These are phyloP conservation scores for Nicotiana attenuata DNA, from an alignment of 257 asterid species.

Conservation along the genomic window DNA sequence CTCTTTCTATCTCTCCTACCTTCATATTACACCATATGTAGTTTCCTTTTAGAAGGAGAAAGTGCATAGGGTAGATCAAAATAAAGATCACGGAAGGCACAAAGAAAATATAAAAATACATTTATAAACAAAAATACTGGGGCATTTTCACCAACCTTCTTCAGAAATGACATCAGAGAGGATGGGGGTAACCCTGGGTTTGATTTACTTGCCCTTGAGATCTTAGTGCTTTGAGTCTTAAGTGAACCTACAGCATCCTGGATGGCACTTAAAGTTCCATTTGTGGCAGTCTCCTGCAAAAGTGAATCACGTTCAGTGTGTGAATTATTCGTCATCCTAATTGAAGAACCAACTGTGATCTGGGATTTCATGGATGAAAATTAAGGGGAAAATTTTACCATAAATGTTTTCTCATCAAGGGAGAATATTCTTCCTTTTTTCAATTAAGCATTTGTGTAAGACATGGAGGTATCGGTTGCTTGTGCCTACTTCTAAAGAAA, in stretches of 20 bases:
- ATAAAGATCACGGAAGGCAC: slow-evolving; percentile 4
- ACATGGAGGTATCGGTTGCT: neutral
- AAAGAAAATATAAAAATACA: neutral
- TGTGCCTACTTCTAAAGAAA: neutral
- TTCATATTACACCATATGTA: neutral
- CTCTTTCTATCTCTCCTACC: neutral
- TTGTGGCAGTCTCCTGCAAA: slow-evolving; percentile 25
- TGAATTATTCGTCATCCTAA: neutral
- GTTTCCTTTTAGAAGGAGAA: neutral
- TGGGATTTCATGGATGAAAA: neutral
- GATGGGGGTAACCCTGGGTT: slow-evolving; percentile 98
- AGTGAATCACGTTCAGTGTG: neutral
- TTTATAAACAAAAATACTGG: neutral
- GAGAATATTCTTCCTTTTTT: neutral
- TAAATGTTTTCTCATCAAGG: neutral
- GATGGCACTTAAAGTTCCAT: slow-evolving; percentile 55
- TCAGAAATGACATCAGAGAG: slow-evolving; percentile 81
- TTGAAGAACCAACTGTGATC: neutral
- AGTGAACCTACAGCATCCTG: slow-evolving; percentile 67
- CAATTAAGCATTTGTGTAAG: neutral
- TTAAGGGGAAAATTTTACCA: neutral
- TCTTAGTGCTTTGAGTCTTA: slow-evolving; percentile 35
- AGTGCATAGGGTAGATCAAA: slow-evolving; percentile 3
- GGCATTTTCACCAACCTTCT: slow-evolving; percentile 48
- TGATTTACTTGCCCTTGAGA: slow-evolving; percentile 60